Conservation (phyloP, 2,329 filamentous ascomycete genomes). For the Epichloe hybrida region DNA sequence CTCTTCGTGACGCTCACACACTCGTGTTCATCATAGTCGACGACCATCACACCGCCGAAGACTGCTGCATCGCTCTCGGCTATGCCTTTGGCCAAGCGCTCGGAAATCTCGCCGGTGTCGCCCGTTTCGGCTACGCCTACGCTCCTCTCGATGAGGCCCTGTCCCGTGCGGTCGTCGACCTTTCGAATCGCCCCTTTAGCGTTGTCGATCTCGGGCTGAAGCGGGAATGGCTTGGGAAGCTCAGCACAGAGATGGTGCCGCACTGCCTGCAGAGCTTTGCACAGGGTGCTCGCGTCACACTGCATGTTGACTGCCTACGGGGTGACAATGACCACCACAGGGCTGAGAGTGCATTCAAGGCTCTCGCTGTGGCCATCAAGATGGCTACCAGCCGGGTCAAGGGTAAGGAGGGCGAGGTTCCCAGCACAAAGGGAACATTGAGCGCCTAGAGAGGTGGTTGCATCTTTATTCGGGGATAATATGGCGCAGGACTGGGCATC, state of each 20-base stretch:
- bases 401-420: constrained; percentile 80
- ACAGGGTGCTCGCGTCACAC: constrained; percentile 75
- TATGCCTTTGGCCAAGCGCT: constrained; percentile 72
- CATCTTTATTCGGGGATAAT: constrained; percentile 1
- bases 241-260: constrained; percentile 93
- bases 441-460: constrained; percentile 32
- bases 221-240: constrained; percentile 90
- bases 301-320: constrained; percentile 85
- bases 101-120: constrained; percentile 63
- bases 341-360: constrained; percentile 95
- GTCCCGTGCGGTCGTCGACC: constrained; percentile 83
- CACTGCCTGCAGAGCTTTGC: constrained; percentile 93
- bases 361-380: constrained; percentile 72
- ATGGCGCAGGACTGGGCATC: not conserved
- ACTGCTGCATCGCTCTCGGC: constrained; percentile 84
- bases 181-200: constrained; percentile 80
- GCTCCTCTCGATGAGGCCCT: constrained; percentile 91
- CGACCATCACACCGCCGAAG: constrained; percentile 96
- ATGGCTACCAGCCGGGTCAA: constrained; percentile 61
- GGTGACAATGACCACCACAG: constrained; percentile 93
- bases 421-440: constrained; percentile 91
- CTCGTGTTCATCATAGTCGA: constrained; percentile 52
- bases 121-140: constrained; percentile 84
- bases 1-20: not conserved
- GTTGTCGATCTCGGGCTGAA: constrained; percentile 74